Base-by-base conservation (phyloP, 2,329 filamentous ascomycete genomes). In the Fusarium armeniacum region DNA sequence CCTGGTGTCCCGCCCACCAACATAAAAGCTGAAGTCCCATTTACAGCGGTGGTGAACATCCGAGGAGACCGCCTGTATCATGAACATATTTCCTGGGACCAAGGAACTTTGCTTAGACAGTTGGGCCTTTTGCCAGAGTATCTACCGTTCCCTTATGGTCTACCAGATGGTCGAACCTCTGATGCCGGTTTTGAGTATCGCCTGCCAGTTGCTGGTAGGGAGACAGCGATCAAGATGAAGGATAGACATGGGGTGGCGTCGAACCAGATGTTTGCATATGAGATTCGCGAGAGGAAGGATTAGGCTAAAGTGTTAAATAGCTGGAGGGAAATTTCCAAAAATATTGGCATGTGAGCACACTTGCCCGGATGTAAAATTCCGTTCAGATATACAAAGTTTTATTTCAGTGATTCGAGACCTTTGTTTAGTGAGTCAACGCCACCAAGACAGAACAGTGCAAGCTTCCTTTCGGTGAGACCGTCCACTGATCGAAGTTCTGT, bases 11-110 rank as follows among this genome's bases (percentile, higher is more conserved):
- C 85, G 2, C 83, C 87, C 0, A 89, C 89, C 0, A 80, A 82
- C 32, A 81, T 81, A 53, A 79, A 81, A 15, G 82, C 90, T 13
- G 82, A 86, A 45, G 82, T 92, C 20, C 86, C 89, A 0, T 84
- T 91, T 53, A 89, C 88, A 0, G 85, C 85, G 3, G 82, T 92
- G 5, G 89, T 91, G 2, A 88, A 88, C 38, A 82, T 92, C 57
- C 83, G 89, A 0, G 90, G 89, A 2, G 89, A 90, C 54, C 82
- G 87, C 2, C 76, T 92, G 1, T 89, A 87, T 63, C 87, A 91
- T 59, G 90, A 92, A 73, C 89, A 91, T 65, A 89, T 92, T 12
- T 83, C 86, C 9, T 92, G 90, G 90, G 90, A 92, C 59, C 89
- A 91, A 72, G 87, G 84, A 0, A 90, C 86, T 1, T 86, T 87